These are phyloP conservation scores for Gossypium stocksii DNA, from an alignment of 345 rosid species.

Conservation along the genomic window DNA sequence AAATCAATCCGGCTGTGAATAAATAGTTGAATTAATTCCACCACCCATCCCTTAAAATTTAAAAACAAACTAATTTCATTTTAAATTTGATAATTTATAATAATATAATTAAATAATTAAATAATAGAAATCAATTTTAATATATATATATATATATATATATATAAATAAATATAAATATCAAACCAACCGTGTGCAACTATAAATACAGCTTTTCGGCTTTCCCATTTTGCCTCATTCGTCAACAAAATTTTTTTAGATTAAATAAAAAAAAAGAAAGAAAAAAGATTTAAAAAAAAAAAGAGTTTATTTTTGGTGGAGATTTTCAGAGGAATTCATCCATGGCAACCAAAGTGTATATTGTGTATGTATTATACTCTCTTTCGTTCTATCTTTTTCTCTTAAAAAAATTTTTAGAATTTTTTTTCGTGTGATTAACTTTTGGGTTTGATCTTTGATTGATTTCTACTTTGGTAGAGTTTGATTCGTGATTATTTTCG, in stretches of 20 bases:
- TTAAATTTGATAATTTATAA: not conserved
- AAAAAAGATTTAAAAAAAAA: not conserved
- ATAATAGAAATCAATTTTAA: not conserved
- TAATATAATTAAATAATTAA: not conserved
- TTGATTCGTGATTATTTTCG: not conserved
- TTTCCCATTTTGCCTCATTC: conserved; percentile 19
- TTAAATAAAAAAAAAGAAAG: not conserved
- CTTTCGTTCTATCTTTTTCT: not conserved
- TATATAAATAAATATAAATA: too few species aligned
- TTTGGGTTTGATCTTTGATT: not conserved
- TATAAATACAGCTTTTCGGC: conserved; percentile 37
- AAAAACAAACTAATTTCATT: not conserved
- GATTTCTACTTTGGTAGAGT: not conserved
- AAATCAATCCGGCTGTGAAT: rapidly evolving
- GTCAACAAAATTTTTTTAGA: conserved; percentile 12
- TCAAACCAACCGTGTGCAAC: conserved; percentile 11
- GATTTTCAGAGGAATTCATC: conserved; percentile 12
- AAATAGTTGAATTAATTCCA: too few species aligned
- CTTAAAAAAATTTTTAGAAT: not conserved
- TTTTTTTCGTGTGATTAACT: not conserved
- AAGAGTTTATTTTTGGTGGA: not conserved
- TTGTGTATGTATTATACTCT: conserved; percentile 50
- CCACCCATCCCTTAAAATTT: not conserved
- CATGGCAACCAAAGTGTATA: conserved; percentile 71
- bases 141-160: too few species aligned